A percentile compares a stretch with the other conserved stretches of the same genome.
Evolutionary conservation across 495 filamentous ascomycete genomes (phyloP).

Genomic region (Pyronema domesticum): DNA sequence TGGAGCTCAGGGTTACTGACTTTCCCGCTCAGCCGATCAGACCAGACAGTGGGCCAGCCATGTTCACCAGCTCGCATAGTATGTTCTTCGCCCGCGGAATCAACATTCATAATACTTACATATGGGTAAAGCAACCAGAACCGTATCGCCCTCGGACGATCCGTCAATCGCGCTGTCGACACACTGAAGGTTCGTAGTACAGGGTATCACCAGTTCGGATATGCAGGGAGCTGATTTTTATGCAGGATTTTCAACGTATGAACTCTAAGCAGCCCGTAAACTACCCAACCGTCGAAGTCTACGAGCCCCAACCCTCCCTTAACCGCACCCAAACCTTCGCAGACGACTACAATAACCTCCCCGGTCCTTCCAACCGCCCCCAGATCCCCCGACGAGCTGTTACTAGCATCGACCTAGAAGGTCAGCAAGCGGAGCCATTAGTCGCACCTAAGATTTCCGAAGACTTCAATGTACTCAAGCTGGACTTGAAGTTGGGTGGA

Average conservation of each 20-base stretch:
- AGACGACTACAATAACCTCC: conserved; percentile 11
- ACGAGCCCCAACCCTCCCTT: conserved; percentile 30
- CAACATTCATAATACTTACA: conserved; percentile 8
- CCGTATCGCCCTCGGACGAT: conserved; percentile 61
- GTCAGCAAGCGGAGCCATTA: conserved; percentile 36
- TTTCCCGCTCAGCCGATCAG: conserved; percentile 27
- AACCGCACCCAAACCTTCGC: conserved; percentile 25
- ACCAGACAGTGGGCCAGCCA: conserved; percentile 43
- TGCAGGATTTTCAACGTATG: conserved; percentile 61
- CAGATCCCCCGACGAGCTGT: conserved; percentile 44
- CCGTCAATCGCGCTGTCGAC: conserved; percentile 70
- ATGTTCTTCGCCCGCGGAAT: conserved; percentile 18
- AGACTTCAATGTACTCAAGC: conserved; percentile 85
- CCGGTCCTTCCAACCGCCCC: conserved; percentile 28
- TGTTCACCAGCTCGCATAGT: conserved; percentile 54
- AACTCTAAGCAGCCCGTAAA: conserved; percentile 86
- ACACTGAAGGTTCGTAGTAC: conserved; percentile 31
- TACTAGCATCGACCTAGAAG: conserved; percentile 48
- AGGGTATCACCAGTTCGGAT: not conserved
- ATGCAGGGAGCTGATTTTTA: not conserved
- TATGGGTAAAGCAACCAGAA: conserved; percentile 67
- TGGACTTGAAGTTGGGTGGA: conserved; percentile 78
- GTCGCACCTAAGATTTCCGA: conserved; percentile 87
- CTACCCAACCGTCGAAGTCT: conserved; percentile 69
- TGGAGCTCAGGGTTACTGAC: conserved; percentile 11